Evolutionary conservation across 2,329 filamentous ascomycete genomes (phyloP), one percentile per base, ranked within the genome.

Genomic region (Neoarthrinium moseri): DNA sequence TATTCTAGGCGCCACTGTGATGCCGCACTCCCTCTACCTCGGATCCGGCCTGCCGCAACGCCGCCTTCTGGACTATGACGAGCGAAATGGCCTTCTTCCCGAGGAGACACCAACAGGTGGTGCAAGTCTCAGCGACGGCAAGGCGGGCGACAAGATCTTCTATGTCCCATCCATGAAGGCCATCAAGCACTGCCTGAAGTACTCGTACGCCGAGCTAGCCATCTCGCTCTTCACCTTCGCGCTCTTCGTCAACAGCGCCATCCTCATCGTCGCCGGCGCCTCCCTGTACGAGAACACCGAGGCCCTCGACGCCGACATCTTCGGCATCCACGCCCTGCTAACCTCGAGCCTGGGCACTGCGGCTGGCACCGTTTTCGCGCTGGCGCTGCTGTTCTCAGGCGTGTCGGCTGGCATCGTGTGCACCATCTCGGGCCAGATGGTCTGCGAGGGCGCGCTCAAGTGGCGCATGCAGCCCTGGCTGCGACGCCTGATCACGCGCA

Each of bases 351-450:
- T 96, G 42, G 83, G 86, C 1, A 83, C 84, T 0, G 86, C 80
- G 0, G 91, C 89, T 1, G 91, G 89, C 2, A 88, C 87, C 3
- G 73, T 95, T n/a, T 95, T 95, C 52, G 89, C 89, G 0, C 72
- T 95, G 3, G 89, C 90, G 0, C 71, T 95, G 1, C 77, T 95
- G 0, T 78, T 95, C 1, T 91, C 86, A 0, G 90, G 90, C 7
- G 78, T 89, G 11, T 89, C 84, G 0, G 90, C 90, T 0, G 90
- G 90, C 5, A 89, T 95, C 27, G 86, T 95, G 3, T 95, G 90
- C 69, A 95, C 91, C 2, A 94, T 95, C 55, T 81, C 90, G 0
- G 90, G 90, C 0, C 90, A 95, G 64, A 94, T 95, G 84, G 86
- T 95, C 18, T 85, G 83, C 51, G 90, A 95, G 63, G 90, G 90